These are phyloP conservation scores for Kwoniella dejecticola DNA, from an alignment of 768 basidiomycete genomes.

Conservation along the genomic window DNA sequence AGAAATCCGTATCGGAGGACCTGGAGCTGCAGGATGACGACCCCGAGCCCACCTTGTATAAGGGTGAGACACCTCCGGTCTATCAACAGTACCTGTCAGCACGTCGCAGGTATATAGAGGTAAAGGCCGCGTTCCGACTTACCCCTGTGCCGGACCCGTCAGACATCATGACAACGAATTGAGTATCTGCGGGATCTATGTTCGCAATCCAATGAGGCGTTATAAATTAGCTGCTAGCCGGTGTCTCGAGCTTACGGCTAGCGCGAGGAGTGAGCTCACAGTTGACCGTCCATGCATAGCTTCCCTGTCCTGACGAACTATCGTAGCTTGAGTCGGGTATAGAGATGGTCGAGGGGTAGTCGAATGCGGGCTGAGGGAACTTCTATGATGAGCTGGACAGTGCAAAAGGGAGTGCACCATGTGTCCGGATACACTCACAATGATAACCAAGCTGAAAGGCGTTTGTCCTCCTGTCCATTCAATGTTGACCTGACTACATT, in stretches of 20 bases:
- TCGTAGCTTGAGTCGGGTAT: slow-evolving; percentile 36
- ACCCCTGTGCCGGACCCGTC: slow-evolving; percentile 44
- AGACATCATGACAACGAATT: slow-evolving; percentile 44
- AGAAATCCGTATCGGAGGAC: slow-evolving; percentile 32
- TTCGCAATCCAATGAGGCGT: too few species aligned
- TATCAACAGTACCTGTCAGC: slow-evolving; percentile 3
- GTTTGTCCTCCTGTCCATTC: slow-evolving; percentile 37
- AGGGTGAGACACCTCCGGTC: slow-evolving; percentile 44
- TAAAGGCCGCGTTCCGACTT: slow-evolving; percentile 10
- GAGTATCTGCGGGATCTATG: slow-evolving; percentile 38
- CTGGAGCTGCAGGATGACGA: slow-evolving; percentile 30
- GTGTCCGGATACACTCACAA: slow-evolving; percentile 30
- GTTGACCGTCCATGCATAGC: slow-evolving; percentile 41
- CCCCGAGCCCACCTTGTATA: slow-evolving; percentile 28
- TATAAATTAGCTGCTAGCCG: too few species aligned
- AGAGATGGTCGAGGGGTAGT: slow-evolving; percentile 41
- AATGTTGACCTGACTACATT: slow-evolving; percentile 34
- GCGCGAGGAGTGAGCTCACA: slow-evolving; percentile 25
- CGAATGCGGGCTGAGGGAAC: slow-evolving; percentile 43
- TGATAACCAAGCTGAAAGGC: slow-evolving; percentile 39
- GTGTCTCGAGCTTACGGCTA: too few species aligned
- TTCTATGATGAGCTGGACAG: not conserved
- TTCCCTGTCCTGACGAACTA: slow-evolving; percentile 18
- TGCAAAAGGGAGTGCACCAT: not conserved
- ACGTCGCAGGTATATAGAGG: not conserved